These are phyloP conservation scores for Lepidium africanum DNA, from an alignment of 345 rosid genomes.

Conservation along the genomic window DNA sequence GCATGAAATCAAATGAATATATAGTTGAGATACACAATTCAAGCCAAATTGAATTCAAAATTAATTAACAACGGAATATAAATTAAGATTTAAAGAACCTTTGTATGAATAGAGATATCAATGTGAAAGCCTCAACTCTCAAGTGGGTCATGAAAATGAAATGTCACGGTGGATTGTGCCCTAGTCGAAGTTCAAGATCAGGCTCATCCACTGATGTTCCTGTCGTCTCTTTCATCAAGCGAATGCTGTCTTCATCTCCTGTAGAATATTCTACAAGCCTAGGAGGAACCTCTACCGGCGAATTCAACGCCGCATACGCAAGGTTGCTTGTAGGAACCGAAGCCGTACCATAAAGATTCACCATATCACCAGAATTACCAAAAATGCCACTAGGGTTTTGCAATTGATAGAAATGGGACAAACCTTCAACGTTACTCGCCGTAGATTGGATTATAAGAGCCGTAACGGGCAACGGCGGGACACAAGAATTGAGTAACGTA, in stretches of 20 bases:
- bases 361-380: conserved; percentile 20
- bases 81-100: conserved; percentile 10
- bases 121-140: background rate
- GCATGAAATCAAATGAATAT: conserved; percentile 11
- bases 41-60: conserved; percentile 7
- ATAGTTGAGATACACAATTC: conserved; percentile 5
- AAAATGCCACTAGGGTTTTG: conserved; percentile 46
- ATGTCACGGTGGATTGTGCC: conserved; percentile 37
- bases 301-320: conserved; percentile 20
- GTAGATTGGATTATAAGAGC: conserved; percentile 22
- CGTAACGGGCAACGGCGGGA: conserved; percentile 15
- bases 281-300: conserved; percentile 23
- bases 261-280: conserved; percentile 6
- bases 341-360: conserved; percentile 25
- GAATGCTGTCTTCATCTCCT: conserved; percentile 20
- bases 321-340: conserved; percentile 37
- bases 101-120: conserved; percentile 7
- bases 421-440: conserved; percentile 30
- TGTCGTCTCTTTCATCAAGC: conserved; percentile 20
- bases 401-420: conserved; percentile 60
- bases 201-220: conserved; percentile 47
- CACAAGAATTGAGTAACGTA: conserved; percentile 27
- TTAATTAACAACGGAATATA: conserved; percentile 6
- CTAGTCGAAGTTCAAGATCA: conserved; percentile 90
- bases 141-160: conserved; percentile 16